These are phyloP conservation scores for Schizopora paradoxa DNA, from an alignment of 1,284 basidiomycete genomes.

Conservation along the genomic window DNA sequence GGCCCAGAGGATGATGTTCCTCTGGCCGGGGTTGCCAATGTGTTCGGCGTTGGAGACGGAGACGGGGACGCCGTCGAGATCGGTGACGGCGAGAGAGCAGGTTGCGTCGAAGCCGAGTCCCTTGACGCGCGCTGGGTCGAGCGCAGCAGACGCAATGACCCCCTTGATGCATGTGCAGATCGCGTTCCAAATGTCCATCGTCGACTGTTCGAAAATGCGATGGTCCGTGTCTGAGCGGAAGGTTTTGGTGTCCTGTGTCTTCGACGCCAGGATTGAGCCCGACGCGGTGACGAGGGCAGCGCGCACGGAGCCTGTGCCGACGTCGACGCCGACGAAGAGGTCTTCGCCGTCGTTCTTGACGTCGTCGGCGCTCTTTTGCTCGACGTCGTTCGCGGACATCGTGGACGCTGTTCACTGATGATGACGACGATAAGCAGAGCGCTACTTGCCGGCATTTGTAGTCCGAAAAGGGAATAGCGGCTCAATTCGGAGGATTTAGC, in stretches of 20 bases:
- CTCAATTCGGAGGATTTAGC: no score
- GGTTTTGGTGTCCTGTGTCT: conserved; percentile 75
- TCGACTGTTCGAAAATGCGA: conserved; percentile 94
- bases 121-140: conserved; percentile 58
- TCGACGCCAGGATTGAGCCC: conserved; percentile 77
- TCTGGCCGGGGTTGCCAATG: conserved; percentile 61
- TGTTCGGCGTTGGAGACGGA: conserved; percentile 70
- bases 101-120: conserved; percentile 97
- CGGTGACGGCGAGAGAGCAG: conserved; percentile 88
- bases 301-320: conserved; percentile 91
- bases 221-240: conserved; percentile 83
- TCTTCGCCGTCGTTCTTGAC: not conserved
- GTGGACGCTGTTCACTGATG: no score
- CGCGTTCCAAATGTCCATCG: conserved; percentile 80
- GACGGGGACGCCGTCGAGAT: conserved; percentile 71
- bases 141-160: conserved; percentile 58
- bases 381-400: no score
- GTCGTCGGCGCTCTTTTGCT: not conserved
- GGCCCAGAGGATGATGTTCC: conserved; percentile 90
- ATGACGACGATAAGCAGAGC: no score
- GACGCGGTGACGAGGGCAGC: conserved; percentile 76
- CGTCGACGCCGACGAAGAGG: conserved; percentile 64
- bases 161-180: conserved; percentile 68
- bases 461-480: no score
- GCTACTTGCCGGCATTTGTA: no score